These are phyloP conservation scores for Microcyclosporella mali DNA, from an alignment of 2,329 filamentous ascomycete genomes.

Conservation along the genomic window DNA sequence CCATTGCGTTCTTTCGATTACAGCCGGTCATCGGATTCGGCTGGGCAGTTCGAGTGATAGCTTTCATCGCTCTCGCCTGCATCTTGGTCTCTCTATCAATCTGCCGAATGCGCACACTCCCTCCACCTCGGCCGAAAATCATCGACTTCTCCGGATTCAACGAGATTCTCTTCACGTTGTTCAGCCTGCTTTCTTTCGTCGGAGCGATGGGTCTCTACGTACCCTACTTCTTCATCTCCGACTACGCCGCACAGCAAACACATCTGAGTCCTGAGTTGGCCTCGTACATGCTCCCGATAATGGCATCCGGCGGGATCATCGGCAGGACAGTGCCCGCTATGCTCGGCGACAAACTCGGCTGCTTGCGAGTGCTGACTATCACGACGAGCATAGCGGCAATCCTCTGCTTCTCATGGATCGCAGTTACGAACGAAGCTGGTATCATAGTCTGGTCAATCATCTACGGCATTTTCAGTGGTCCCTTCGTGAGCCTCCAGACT, in stretches of 20 bases:
- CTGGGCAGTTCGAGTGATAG: slow-evolving; percentile 48
- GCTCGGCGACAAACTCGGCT: slow-evolving; percentile 39
- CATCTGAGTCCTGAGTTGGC: slow-evolving; percentile 39
- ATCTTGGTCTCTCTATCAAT: slow-evolving; percentile 24
- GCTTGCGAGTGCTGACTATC: slow-evolving; percentile 39
- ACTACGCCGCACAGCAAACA: slow-evolving; percentile 42
- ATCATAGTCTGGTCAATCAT: slow-evolving; percentile 36
- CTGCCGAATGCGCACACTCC: slow-evolving; percentile 38
- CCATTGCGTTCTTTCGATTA: slow-evolving; percentile 50
- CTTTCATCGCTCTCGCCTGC: slow-evolving; percentile 36
- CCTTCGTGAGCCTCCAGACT: slow-evolving; percentile 37
- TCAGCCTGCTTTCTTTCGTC: slow-evolving; percentile 32
- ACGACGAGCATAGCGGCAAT: slow-evolving; percentile 26
- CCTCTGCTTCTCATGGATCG: slow-evolving; percentile 31
- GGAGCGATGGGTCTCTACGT: slow-evolving; percentile 34
- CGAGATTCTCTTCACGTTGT: slow-evolving; percentile 22
- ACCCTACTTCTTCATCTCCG: slow-evolving; percentile 53
- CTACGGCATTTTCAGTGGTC: slow-evolving; percentile 42
- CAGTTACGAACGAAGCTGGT: slow-evolving; percentile 22
- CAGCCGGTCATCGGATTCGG: slow-evolving; percentile 48
- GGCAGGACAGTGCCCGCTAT: slow-evolving; percentile 42
- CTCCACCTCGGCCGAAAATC: slow-evolving; percentile 28
- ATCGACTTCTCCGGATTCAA: neutral
- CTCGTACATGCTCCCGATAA: slow-evolving; percentile 60
- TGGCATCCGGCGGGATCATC: slow-evolving; percentile 52